These are phyloP conservation scores for Thielaviopsis punctulata DNA, from an alignment of 2,329 filamentous ascomycete species.

Conservation along the genomic window DNA sequence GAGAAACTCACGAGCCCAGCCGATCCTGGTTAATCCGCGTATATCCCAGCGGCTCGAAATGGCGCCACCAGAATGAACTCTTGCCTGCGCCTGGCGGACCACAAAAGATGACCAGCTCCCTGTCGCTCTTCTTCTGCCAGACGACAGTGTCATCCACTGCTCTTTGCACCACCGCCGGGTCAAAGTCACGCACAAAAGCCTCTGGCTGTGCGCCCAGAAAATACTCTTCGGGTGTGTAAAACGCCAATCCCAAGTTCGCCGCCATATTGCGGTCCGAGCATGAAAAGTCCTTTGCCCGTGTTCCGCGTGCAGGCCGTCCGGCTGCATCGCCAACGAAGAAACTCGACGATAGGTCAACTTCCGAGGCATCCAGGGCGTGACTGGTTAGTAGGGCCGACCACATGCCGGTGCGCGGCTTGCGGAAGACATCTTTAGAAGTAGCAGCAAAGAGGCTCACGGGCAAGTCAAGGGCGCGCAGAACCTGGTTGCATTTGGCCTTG, in stretches of 20 bases:
- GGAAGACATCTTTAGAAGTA: constrained; percentile 61
- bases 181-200: constrained; percentile 52
- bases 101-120: constrained; percentile 71
- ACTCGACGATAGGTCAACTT: constrained; percentile 52
- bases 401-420: constrained; percentile 82
- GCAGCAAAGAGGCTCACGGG: constrained; percentile 74
- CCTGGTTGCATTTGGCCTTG: constrained; percentile 58
- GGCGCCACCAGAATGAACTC: constrained; percentile 71
- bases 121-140: constrained; percentile 42
- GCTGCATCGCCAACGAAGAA: constrained; percentile 85
- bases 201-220: constrained; percentile 54
- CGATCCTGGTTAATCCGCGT: constrained; percentile 79
- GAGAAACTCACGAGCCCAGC: constrained; percentile 43
- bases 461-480: constrained; percentile 56
- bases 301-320: constrained; percentile 31
- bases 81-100: constrained; percentile 84
- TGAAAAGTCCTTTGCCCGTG: constrained; percentile 39
- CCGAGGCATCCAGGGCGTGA: constrained; percentile 36
- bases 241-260: constrained; percentile 63
- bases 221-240: constrained; percentile 80
- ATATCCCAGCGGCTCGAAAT: constrained; percentile 64
- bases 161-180: constrained; percentile 40
- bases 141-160: constrained; percentile 17
- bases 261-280: constrained; percentile 66
- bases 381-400: constrained; percentile 51